phyloP scores from a whole-genome alignment of 2,329 filamentous ascomycete genomes.

The Venturia carpophila region DNA sequence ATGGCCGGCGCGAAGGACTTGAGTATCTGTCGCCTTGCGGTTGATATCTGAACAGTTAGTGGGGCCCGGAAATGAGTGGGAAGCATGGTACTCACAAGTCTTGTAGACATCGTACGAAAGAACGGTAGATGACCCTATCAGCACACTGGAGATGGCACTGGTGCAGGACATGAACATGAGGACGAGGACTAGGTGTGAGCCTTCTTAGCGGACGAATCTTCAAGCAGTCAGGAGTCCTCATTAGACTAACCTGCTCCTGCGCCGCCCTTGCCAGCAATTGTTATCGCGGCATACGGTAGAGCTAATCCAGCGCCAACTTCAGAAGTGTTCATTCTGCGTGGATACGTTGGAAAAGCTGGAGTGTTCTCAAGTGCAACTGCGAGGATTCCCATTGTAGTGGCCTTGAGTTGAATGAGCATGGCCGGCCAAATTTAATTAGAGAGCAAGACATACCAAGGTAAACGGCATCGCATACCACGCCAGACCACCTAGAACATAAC shows the following conservation, averaged over 20 bases:
- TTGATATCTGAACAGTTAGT: conserved; percentile 28
- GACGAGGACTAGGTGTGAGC: conserved; percentile 28
- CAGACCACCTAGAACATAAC: conserved; percentile 24
- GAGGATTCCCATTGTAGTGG: conserved; percentile 25
- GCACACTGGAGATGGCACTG: conserved; percentile 37
- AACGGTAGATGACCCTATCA: conserved; percentile 36
- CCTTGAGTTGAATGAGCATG: conserved; percentile 31
- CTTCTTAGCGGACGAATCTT: not conserved
- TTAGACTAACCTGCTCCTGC: conserved; percentile 26
- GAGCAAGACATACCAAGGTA: conserved; percentile 26
- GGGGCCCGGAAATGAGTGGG: too few relatives aligned
- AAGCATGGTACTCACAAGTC: conserved; percentile 22
- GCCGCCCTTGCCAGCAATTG: conserved; percentile 33
- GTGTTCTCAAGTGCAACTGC: conserved; percentile 24
- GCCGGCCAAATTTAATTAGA: not conserved
- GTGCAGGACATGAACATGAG: conserved; percentile 44
- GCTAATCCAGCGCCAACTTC: conserved; percentile 24
- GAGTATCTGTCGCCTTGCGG: conserved; percentile 26
- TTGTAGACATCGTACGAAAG: conserved; percentile 37
- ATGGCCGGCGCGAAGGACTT: conserved; percentile 31
- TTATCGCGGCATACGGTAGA: conserved; percentile 27
- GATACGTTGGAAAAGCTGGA: conserved; percentile 27
- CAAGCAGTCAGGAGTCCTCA: not conserved
- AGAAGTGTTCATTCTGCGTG: conserved; percentile 24
- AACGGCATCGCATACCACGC: conserved; percentile 25